Conservation (phyloP, 2,329 filamentous ascomycete genomes). For the Cryphonectria carpinicola region DNA sequence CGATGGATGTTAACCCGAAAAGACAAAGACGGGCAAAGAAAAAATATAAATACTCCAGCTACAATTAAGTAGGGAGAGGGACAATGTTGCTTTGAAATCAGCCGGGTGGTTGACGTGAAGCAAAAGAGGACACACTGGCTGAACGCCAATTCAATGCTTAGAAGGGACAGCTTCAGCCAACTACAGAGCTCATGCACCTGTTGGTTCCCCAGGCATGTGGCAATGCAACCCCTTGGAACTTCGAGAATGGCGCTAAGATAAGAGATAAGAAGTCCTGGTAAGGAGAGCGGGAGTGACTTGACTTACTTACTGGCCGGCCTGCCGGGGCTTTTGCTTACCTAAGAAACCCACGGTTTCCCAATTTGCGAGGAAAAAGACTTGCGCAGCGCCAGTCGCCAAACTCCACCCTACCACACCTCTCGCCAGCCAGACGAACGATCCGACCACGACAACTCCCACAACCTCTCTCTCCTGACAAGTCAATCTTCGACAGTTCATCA, state of each 20-base stretch:
- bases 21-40: slow-evolving; percentile 1
- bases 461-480: slow-evolving; percentile 27
- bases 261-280: background rate
- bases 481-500: slow-evolving; percentile 33
- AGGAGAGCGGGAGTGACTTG: background rate
- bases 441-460: slow-evolving; percentile 23
- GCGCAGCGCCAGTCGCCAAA: slow-evolving; percentile 29
- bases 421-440: slow-evolving; percentile 27
- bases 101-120: slow-evolving; percentile 18
- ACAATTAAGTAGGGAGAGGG: slow-evolving; percentile 8
- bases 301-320: background rate
- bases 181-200: slow-evolving; percentile 14
- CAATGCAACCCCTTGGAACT: slow-evolving; percentile 11
- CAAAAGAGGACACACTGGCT: slow-evolving; percentile 28
- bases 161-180: slow-evolving; percentile 9
- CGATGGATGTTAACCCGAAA: slow-evolving; percentile 5
- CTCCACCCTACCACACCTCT: slow-evolving; percentile 24
- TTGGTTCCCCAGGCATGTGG: slow-evolving; percentile 6
- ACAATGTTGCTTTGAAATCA: slow-evolving; percentile 42
- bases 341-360: slow-evolving; percentile 30
- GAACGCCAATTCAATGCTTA: background rate
- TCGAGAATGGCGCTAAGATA: slow-evolving; percentile 21
- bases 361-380: slow-evolving; percentile 32
- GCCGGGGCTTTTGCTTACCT: slow-evolving; percentile 15
- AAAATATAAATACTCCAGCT: slow-evolving; percentile 13